Evolutionary conservation across 164 flowering plant species (phyloP), one percentile per base, ranked within the genome.

Genomic region (Vitis rotundifolia): DNA sequence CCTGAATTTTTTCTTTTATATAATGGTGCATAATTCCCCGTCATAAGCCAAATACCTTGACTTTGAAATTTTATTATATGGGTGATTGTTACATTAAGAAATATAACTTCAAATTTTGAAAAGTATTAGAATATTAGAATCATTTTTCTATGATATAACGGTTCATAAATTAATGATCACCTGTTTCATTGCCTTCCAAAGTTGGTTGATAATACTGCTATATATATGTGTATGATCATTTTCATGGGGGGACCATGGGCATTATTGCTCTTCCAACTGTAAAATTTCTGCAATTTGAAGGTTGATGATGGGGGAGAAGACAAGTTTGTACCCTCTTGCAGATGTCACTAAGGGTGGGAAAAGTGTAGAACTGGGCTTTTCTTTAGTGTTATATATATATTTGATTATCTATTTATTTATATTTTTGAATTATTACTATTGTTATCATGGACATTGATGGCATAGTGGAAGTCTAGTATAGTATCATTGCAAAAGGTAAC

Each of bases 391-490:
- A 55, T 55, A 10, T 19, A 19, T 22, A 22, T 22, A 22, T 22
- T 22, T 22, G 26, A 22, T 22, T 22, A 22, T 62, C 19, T 61
- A 15, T 47, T 50, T 64, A 26, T 10, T 3, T 50, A 19, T 19
- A 26, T 54, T 28, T 63, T 71, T 63, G 55, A 14, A 19, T 55
- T 51, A 50, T 63, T 54, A 19, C 44, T 8, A 37, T 59, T 54
- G 37, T 72, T 52, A 15, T 57, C 59, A 55, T 72, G 66, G 66
- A n/a, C 15, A 53, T 66, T 51, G 66, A 72, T 72, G 60, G 15
- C 61, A 60, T 29, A 37, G 54, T 18, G 14, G 75, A 72, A 72
- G 66, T 72, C 75, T 51, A 60, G 70, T 72, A 61, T 53, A 66
- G 1, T 52, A 72, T 72, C 66, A 72, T 72, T 72, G 19, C 69